Conservation (phyloP, 2,329 filamentous ascomycete species). For the Massarina eburnea region DNA sequence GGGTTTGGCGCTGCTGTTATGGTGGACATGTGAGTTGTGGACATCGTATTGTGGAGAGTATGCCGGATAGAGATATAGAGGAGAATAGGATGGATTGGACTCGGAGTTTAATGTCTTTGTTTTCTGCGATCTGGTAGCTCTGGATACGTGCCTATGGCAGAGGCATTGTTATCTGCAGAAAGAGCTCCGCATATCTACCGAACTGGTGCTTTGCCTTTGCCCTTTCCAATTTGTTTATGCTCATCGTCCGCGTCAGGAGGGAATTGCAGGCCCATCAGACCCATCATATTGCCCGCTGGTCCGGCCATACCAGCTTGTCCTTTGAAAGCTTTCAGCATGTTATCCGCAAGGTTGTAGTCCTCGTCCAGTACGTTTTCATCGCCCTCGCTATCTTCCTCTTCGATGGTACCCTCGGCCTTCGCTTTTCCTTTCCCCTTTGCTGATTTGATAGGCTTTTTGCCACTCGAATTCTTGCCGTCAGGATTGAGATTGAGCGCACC, state of each 20-base stretch:
- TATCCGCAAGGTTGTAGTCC: slow-evolving; percentile 85
- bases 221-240: slow-evolving; percentile 1
- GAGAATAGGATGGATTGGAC: too few species aligned
- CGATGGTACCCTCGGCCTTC: slow-evolving; percentile 11
- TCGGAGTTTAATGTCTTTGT: too few species aligned
- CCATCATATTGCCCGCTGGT: slow-evolving; percentile 83
- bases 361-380: slow-evolving; percentile 63
- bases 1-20: too few species aligned
- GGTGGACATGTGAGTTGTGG: too few species aligned
- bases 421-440: slow-evolving; percentile 34
- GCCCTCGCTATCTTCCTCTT: slow-evolving; percentile 49
- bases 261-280: slow-evolving; percentile 79
- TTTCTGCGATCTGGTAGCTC: too few species aligned
- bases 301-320: slow-evolving; percentile 83
- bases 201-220: slow-evolving; percentile 5
- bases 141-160: too few species aligned
- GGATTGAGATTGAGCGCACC: slow-evolving; percentile 60
- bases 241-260: slow-evolving; percentile 74
- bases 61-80: too few species aligned
- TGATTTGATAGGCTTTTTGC: slow-evolving; percentile 15
- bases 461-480: slow-evolving; percentile 7
- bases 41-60: too few species aligned
- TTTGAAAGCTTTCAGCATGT: slow-evolving; percentile 90
- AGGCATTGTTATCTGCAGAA: too few species aligned
- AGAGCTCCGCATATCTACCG: too few species aligned